Conservation (phyloP, 176 grass and related monocot species). For the Hyparrhenia diplandra region DNA sequence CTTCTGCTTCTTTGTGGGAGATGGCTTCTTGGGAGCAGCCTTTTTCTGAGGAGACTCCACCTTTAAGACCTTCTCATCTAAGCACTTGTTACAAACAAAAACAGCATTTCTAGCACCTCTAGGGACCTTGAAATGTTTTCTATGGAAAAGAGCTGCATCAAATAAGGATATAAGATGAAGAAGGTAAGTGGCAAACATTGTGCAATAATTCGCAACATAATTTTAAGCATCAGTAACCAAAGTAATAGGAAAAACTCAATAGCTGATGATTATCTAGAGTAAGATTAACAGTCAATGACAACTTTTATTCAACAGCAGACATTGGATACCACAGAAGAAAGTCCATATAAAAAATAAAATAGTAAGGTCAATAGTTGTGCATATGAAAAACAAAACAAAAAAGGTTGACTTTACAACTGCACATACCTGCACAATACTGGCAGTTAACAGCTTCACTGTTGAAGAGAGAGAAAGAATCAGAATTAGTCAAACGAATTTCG, state of each 20-base stretch:
- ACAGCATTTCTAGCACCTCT: slow-evolving; percentile 43
- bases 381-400: slow-evolving; percentile 9
- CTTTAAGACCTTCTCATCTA: slow-evolving; percentile 45
- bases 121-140: slow-evolving; percentile 86
- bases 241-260: not conserved
- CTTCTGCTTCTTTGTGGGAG: slow-evolving; percentile 43
- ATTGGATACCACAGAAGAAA: slow-evolving; percentile 19
- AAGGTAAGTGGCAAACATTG: slow-evolving; percentile 21
- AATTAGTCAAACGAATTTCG: not conserved
- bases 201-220: not conserved
- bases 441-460: slow-evolving; percentile 89
- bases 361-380: slow-evolving; percentile 1
- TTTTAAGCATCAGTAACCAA: slow-evolving; percentile 29
- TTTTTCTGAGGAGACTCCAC: slow-evolving; percentile 40
- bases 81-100: slow-evolving; percentile 86
- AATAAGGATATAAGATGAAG: slow-evolving; percentile 21
- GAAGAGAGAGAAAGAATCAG: slow-evolving; percentile 26
- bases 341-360: slow-evolving; percentile 23
- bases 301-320: not conserved
- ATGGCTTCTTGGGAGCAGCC: slow-evolving; percentile 34
- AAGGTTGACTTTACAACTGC: not conserved
- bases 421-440: slow-evolving; percentile 81
- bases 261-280: slow-evolving; percentile 5
- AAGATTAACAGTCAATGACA: not conserved
- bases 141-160: slow-evolving; percentile 85